Conservation (phyloP, 2,329 filamentous ascomycete species). For the Coleophoma cylindrospora region DNA sequence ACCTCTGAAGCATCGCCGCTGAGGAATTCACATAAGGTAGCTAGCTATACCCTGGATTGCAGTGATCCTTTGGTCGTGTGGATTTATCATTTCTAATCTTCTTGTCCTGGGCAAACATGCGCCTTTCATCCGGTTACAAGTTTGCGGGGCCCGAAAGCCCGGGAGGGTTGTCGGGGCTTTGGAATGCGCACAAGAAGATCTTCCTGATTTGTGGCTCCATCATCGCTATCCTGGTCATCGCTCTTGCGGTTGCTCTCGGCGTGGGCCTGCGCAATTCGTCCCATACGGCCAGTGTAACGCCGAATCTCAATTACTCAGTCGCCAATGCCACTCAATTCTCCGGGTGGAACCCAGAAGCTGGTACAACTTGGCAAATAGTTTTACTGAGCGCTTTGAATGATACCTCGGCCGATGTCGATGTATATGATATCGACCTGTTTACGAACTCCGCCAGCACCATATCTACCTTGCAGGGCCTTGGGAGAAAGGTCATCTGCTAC, state of each 20-base stretch:
- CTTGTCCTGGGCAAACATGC: too few relatives aligned
- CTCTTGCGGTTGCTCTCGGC: constrained; percentile 41
- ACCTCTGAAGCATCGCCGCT: too few relatives aligned
- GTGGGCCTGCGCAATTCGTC: constrained; percentile 37
- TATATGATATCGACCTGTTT: constrained; percentile 30
- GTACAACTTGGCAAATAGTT: not conserved
- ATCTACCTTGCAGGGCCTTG: constrained; percentile 37
- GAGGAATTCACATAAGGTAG: too few relatives aligned
- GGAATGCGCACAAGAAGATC: not conserved
- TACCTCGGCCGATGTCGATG: not conserved
- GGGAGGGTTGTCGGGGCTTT: not conserved
- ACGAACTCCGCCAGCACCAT: constrained; percentile 43
- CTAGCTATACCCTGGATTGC: too few relatives aligned
- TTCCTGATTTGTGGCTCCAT: not conserved
- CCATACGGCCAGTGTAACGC: too few relatives aligned
- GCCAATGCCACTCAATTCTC: not conserved
- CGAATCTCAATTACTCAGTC: too few relatives aligned
- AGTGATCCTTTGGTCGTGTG: too few relatives aligned
- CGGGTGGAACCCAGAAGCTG: not conserved
- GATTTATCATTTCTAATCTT: too few relatives aligned
- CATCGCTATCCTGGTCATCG: not conserved
- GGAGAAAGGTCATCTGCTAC: constrained; percentile 65
- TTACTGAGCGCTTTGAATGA: not conserved
- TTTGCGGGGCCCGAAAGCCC: too few relatives aligned
- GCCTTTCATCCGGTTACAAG: too few relatives aligned